Evolutionary conservation across 2,329 filamentous ascomycete species (phyloP).

Genomic region (Paraphoma chrysanthemicola): DNA sequence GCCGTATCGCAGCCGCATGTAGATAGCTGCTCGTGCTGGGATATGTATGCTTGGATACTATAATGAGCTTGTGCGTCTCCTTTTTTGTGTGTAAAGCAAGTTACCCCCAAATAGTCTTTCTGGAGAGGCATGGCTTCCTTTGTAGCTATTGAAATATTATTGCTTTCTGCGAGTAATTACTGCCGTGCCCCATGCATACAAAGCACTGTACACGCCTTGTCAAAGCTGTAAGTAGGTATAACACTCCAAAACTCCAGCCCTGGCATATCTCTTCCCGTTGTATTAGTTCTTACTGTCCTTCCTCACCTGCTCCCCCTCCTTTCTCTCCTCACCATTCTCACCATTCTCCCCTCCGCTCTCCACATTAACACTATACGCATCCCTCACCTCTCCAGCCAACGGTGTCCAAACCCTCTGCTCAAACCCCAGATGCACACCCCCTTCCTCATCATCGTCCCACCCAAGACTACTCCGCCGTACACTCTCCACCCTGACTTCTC

Average conservation of each 20-base stretch:
- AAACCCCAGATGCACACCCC: not conserved
- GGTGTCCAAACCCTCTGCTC: not conserved
- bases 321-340: no score
- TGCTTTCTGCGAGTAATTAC: not conserved
- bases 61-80: conserved; percentile 15
- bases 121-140: conserved; percentile 1
- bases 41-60: conserved; percentile 6
- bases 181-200: no score
- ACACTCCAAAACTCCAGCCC: no score
- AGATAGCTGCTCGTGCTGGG: conserved; percentile 10
- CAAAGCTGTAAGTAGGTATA: no score
- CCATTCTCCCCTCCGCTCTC: not conserved
- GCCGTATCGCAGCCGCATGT: conserved; percentile 38
- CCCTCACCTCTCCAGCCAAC: not conserved
- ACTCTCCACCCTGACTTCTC: no score
- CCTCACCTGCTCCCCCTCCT: not conserved
- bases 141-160: conserved; percentile 5
- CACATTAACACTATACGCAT: not conserved
- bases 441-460: not conserved
- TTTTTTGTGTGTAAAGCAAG: conserved; percentile 10
- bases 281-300: not conserved
- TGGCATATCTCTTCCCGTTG: no score
- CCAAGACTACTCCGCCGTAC: not conserved
- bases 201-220: no score
- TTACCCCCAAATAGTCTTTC: conserved; percentile 5